These are phyloP conservation scores for Gynandropsis gynandra DNA, from an alignment of 345 rosid species.

Conservation along the genomic window DNA sequence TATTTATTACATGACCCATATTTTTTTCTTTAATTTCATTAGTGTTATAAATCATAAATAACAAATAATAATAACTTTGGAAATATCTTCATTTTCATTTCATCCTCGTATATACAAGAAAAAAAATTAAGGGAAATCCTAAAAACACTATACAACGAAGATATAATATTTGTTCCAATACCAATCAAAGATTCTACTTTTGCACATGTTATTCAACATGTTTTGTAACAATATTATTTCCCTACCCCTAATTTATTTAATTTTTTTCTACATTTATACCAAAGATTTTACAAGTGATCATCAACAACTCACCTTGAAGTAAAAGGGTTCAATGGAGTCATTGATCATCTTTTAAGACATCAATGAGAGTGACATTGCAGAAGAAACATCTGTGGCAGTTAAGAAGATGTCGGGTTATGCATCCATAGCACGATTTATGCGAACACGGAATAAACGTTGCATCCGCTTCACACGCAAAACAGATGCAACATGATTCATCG, in stretches of 20 bases:
- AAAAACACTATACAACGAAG: too few species aligned
- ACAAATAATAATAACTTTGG: too few species aligned
- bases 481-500: conserved; percentile 85
- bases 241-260: too few species aligned
- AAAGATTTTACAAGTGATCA: background rate
- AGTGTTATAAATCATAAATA: too few species aligned
- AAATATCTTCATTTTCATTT: background rate
- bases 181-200: too few species aligned
- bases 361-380: conserved; percentile 73
- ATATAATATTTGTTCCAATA: too few species aligned
- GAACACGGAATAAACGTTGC: conserved; percentile 73
- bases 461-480: conserved; percentile 58
- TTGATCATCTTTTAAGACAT: conserved; percentile 39
- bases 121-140: conserved; percentile 10
- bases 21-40: too few species aligned
- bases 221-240: too few species aligned
- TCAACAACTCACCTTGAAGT: conserved; percentile 13
- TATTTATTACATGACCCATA: too few species aligned
- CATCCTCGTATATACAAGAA: conserved; percentile 23
- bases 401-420: conserved; percentile 91
- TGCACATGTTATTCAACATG: too few species aligned
- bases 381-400: conserved; percentile 92
- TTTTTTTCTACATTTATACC: too few species aligned
- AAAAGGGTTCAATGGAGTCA: conserved; percentile 9
- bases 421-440: conserved; percentile 79